A percentile compares a stretch with the other conserved stretches of the same genome.
Evolutionary conservation across 2,329 filamentous ascomycete genomes (phyloP).

Genomic region (Sclerotinia trifoliorum): DNA sequence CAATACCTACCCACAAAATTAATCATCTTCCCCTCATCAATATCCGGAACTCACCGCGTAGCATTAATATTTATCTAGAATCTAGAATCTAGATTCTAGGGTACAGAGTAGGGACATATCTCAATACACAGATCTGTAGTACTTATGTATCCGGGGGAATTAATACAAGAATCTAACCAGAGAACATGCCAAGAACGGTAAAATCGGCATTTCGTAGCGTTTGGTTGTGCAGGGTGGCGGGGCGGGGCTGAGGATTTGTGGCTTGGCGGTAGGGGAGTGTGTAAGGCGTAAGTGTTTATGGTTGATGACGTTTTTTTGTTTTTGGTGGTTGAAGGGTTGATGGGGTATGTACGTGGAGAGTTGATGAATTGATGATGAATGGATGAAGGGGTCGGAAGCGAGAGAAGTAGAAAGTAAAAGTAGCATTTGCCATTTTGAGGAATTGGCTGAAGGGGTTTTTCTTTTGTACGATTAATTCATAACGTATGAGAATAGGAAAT

Average conservation of each 20-base stretch:
- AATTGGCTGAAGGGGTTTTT: background rate
- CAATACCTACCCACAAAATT: no score
- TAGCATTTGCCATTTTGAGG: background rate
- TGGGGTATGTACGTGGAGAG: background rate
- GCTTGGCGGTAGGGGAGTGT: background rate
- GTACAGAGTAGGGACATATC: no score
- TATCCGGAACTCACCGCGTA: no score
- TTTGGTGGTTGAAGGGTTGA: background rate
- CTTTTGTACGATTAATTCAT: background rate
- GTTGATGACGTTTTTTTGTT: slow-evolving; percentile 10
- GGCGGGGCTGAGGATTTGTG: slow-evolving; percentile 5
- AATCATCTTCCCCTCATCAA: no score
- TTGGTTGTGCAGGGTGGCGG: background rate
- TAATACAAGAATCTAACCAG: no score
- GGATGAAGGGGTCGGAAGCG: slow-evolving; percentile 16
- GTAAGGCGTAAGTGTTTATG: background rate
- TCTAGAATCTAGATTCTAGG: no score
- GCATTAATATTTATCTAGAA: no score
- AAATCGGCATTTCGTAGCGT: background rate
- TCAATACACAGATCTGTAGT: no score
- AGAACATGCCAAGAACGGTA: slow-evolving; percentile 5
- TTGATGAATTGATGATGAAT: background rate
- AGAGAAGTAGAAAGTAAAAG: background rate
- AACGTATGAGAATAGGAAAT: background rate
- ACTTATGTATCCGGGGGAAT: no score